A percentile compares a stretch with the other conserved stretches of the same genome.
Conservation (phyloP, 441 rosid genomes). For the Populus hybrid region DNA sequence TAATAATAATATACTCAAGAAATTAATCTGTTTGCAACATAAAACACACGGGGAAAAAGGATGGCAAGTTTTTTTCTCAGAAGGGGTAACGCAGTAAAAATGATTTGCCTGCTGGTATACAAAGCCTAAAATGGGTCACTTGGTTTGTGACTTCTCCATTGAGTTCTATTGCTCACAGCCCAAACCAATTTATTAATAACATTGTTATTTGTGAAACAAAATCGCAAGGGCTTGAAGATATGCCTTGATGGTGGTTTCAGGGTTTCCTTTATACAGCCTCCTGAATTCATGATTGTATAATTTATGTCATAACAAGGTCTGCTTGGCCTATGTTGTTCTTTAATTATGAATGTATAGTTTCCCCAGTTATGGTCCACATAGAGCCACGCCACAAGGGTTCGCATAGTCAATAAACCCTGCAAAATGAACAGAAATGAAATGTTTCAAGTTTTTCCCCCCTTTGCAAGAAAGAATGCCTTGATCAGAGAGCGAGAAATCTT, state of each 20-base stretch:
- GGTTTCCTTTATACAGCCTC: not conserved
- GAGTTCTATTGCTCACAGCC: not conserved
- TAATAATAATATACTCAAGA: no score
- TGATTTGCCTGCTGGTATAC: not conserved
- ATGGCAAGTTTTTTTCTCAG: no score
- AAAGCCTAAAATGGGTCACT: not conserved
- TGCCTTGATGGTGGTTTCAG: not conserved
- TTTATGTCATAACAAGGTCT: not conserved
- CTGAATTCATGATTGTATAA: not conserved
- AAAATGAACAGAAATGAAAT: constrained; percentile 6
- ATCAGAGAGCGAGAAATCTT: not conserved
- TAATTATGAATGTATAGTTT: not conserved
- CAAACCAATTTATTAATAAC: not conserved
- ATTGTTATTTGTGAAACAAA: not conserved
- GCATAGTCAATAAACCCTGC: constrained; percentile 34
- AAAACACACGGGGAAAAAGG: no score
- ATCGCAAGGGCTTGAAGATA: not conserved
- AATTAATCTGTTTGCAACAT: no score
- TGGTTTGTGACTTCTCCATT: not conserved
- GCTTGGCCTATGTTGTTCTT: constrained; percentile 4
- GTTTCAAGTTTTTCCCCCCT: not conserved
- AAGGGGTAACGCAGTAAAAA: no score
- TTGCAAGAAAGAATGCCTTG: not conserved
- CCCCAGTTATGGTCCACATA: not conserved
- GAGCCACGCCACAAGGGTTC: not conserved